These are phyloP conservation scores for Beauveria varroae DNA, from an alignment of 2,329 filamentous ascomycete species.

Conservation along the genomic window DNA sequence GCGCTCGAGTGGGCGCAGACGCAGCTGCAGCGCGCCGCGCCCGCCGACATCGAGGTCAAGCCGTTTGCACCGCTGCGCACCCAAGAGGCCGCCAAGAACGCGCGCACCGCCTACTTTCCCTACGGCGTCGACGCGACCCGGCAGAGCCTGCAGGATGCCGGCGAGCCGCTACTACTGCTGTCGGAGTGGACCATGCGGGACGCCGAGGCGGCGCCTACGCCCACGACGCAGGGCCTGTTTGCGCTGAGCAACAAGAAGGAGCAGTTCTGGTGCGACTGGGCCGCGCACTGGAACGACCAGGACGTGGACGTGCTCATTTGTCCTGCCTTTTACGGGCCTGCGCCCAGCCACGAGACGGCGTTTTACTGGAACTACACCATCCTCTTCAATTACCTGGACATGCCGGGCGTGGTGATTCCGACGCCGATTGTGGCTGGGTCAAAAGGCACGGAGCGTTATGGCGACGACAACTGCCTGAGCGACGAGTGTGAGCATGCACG, in stretches of 20 bases:
- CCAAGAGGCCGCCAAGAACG: slow-evolving; percentile 22
- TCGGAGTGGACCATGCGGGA: slow-evolving; percentile 32
- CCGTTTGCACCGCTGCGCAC: slow-evolving; percentile 25
- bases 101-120: slow-evolving; percentile 38
- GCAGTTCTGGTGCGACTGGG: slow-evolving; percentile 24
- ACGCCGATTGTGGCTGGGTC: slow-evolving; percentile 24
- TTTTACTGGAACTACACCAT: slow-evolving; percentile 31
- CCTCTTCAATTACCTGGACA: slow-evolving; percentile 31
- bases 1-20: slow-evolving; percentile 28
- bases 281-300: slow-evolving; percentile 26
- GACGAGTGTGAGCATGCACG: slow-evolving; percentile 23
- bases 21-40: slow-evolving; percentile 14
- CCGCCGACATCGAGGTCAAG: slow-evolving; percentile 24
- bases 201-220: slow-evolving; percentile 20
- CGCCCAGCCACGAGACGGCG: slow-evolving; percentile 28
- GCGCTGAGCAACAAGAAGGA: slow-evolving; percentile 22
- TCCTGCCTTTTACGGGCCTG: slow-evolving; percentile 30
- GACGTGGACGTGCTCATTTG: slow-evolving; percentile 30
- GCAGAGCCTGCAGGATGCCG: slow-evolving; percentile 25
- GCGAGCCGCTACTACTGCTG: slow-evolving; percentile 37
- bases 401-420: slow-evolving; percentile 27
- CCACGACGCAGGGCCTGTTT: slow-evolving; percentile 18
- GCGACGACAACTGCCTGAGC: slow-evolving; percentile 11
- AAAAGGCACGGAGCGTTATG: slow-evolving; percentile 19
- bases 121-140: slow-evolving; percentile 29